A percentile compares a stretch with the other conserved stretches of the same genome.
These are phyloP conservation scores for Penicillium pancosmium DNA, from an alignment of 495 filamentous ascomycete species.

Conservation along the genomic window DNA sequence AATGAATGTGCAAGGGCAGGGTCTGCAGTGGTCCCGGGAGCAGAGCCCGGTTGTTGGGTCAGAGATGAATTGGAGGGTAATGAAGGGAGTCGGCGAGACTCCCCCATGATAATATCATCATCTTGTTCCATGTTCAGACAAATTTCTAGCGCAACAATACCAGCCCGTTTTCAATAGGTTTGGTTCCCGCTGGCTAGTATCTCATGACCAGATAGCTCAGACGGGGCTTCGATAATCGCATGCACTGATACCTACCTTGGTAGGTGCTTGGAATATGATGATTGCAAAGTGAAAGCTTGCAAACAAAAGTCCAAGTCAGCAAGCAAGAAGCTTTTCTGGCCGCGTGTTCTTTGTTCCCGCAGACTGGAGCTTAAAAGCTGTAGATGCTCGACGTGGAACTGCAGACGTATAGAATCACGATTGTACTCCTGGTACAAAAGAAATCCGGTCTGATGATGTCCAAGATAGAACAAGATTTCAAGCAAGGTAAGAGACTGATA, in stretches of 20 bases:
- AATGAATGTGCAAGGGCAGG: slow-evolving; percentile 36
- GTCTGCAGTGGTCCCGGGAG: slow-evolving; percentile 21
- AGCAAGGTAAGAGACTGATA: not conserved
- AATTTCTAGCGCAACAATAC: not conserved
- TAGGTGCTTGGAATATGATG: slow-evolving; percentile 3
- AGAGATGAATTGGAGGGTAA: slow-evolving; percentile 21
- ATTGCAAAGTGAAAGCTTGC: not conserved
- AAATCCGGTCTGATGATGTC: not conserved
- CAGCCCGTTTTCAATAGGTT: slow-evolving; percentile 7
- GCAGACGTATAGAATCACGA: slow-evolving; percentile 14
- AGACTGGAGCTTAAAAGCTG: not conserved
- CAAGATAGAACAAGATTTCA: not conserved
- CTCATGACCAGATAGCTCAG: slow-evolving; percentile 27
- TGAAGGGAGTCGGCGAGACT: slow-evolving; percentile 27
- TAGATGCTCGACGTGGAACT: not conserved
- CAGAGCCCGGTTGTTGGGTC: slow-evolving; percentile 15
- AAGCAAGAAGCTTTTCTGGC: not conserved
- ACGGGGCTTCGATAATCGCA: slow-evolving; percentile 1
- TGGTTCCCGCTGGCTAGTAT: slow-evolving; percentile 14
- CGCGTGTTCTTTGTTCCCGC: not conserved
- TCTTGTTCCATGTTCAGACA: slow-evolving; percentile 37
- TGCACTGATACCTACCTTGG: slow-evolving; percentile 1
- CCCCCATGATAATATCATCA: slow-evolving; percentile 47
- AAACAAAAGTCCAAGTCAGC: not conserved
- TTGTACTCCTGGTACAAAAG: slow-evolving; percentile 12